A percentile compares a stretch with the other conserved stretches of the same genome.
Evolutionary conservation across 192 early-diverging fungal species (phyloP).

Genomic region (Coemansia sp.): DNA sequence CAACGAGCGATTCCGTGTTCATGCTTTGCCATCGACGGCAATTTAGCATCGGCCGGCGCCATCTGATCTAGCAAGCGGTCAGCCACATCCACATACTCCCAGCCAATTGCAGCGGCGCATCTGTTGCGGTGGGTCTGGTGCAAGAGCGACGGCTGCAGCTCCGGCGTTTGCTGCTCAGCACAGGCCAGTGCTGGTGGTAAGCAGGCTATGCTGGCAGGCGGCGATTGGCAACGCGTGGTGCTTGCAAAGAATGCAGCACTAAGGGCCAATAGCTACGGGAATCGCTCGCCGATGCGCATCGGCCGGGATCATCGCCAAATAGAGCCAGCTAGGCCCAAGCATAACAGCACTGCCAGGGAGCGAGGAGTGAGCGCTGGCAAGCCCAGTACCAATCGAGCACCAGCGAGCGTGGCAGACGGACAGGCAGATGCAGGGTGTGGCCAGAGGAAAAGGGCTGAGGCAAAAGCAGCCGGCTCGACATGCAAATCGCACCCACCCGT

Average conservation of each 20-base stretch:
- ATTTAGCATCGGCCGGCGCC: not conserved
- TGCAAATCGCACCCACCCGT: slow-evolving; percentile 1
- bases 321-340: not conserved
- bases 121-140: not conserved
- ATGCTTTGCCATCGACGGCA: not conserved
- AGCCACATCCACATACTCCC: not conserved
- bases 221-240: slow-evolving; percentile 3
- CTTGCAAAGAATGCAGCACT: not conserved
- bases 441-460: not conserved
- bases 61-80: not conserved
- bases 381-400: not conserved
- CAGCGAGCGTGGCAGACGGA: not conserved
- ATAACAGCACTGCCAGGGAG: not conserved
- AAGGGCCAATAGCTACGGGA: not conserved
- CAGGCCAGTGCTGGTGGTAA: not conserved
- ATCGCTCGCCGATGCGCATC: not conserved
- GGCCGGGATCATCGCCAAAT: not conserved
- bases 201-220: not conserved
- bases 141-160: not conserved
- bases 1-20: not conserved
- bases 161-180: not conserved
- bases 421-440: not conserved
- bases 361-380: not conserved
- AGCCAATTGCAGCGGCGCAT: not conserved
- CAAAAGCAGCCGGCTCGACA: not conserved